Evolutionary conservation across 768 basidiomycete genomes (phyloP).

Genomic region (Podaxis sp.): DNA sequence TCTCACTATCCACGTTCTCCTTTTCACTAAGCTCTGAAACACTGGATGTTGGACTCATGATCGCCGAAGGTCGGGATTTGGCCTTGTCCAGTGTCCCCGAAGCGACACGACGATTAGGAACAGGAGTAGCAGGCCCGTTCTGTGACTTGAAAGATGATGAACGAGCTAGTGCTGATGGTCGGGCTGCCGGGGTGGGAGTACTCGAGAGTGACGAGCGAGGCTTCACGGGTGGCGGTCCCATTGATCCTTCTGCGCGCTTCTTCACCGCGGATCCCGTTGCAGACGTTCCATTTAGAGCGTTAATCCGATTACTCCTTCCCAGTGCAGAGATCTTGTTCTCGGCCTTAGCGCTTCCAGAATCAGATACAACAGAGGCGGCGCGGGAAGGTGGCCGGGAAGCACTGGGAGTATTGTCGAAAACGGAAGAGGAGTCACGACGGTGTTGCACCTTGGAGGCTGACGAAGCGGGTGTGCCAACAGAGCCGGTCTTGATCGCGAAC

Average conservation of each 20-base stretch:
- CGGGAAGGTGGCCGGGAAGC: conserved; percentile 51
- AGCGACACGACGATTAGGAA: conserved; percentile 27
- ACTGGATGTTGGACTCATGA: conserved; percentile 37
- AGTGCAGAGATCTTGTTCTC: conserved; percentile 40
- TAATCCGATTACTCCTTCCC: conserved; percentile 50
- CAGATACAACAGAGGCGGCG: conserved; percentile 56
- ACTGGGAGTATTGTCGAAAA: conserved; percentile 53
- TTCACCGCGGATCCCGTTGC: conserved; percentile 20
- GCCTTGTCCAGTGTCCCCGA: conserved; percentile 29
- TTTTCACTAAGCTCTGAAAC: conserved; percentile 51
- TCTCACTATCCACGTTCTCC: conserved; percentile 47
- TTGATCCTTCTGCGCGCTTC: conserved; percentile 36
- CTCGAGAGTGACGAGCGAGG: conserved; percentile 32
- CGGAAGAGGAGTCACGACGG: conserved; percentile 55
- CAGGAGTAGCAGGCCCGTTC: conserved; percentile 25
- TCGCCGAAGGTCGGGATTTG: conserved; percentile 27
- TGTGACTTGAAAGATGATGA: conserved; percentile 32
- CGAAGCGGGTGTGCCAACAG: conserved; percentile 49
- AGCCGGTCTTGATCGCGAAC: conserved; percentile 49
- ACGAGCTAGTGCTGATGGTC: conserved; percentile 33
- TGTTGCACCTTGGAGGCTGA: conserved; percentile 34
- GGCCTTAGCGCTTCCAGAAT: conserved; percentile 36
- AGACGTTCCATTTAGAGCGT: conserved; percentile 22
- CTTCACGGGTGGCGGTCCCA: conserved; percentile 46
- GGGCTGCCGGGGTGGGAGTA: conserved; percentile 37